These are phyloP conservation scores for Trichoderma gamsii DNA, from an alignment of 495 filamentous ascomycete species.

Conservation along the genomic window DNA sequence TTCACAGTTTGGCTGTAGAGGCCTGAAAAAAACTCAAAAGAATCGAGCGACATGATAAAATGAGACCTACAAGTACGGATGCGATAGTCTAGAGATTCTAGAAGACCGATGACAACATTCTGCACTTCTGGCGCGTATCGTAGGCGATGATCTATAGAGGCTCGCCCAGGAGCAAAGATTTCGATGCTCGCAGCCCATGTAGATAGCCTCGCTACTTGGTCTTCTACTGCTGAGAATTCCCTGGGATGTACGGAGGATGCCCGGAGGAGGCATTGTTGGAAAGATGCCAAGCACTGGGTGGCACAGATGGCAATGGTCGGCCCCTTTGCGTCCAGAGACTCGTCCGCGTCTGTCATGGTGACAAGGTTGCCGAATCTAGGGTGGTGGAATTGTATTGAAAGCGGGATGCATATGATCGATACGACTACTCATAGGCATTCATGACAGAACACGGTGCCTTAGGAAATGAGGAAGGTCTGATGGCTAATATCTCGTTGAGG, in stretches of 20 bases:
- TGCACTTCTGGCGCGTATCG: not conserved
- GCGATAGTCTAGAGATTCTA: not conserved
- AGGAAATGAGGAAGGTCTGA: too few relatives aligned
- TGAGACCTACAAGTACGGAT: not conserved
- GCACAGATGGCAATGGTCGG: not conserved
- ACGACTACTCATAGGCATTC: too few relatives aligned
- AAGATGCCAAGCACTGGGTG: not conserved
- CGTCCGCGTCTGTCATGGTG: not conserved
- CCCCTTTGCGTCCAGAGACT: not conserved
- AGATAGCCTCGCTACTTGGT: not conserved
- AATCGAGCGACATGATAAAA: not conserved
- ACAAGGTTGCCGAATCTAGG: not conserved
- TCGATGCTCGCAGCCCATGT: not conserved
- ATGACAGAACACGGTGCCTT: too few relatives aligned
- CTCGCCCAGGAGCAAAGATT: not conserved
- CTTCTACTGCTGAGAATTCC: not conserved
- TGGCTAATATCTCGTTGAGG: too few relatives aligned
- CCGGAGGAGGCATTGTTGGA: not conserved
- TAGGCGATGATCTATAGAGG: not conserved
- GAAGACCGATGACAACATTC: not conserved
- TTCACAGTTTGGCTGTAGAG: not conserved
- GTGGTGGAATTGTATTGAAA: not conserved
- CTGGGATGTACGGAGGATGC: not conserved
- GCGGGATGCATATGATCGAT: too few relatives aligned
- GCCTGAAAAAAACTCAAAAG: not conserved